phyloP scores from a whole-genome alignment of 257 asterid species.

The Fraxinus excelsior region DNA sequence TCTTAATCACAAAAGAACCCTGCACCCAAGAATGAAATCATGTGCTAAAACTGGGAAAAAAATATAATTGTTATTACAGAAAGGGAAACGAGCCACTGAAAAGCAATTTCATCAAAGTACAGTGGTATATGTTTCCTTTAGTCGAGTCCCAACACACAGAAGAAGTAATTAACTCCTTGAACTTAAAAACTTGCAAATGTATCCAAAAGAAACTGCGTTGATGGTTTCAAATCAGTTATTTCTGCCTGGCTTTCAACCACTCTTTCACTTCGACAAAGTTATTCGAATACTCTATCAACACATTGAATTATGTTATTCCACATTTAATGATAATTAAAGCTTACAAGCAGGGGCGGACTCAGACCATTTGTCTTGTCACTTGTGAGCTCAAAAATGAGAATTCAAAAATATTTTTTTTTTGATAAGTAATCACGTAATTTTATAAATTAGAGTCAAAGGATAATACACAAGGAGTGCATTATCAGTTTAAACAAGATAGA shows the following conservation, averaged over 20 bases:
- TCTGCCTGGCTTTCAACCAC: slow-evolving; percentile 12
- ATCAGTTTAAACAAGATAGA: no score
- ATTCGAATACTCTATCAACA: slow-evolving; percentile 2
- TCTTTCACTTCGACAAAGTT: slow-evolving; percentile 6
- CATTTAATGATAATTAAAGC: slow-evolving; percentile 5
- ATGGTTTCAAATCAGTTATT: slow-evolving; percentile 7
- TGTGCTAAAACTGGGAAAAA: not conserved
- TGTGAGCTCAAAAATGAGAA: no score
- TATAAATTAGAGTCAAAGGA: no score
- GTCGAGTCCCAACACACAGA: not conserved
- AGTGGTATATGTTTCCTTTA: not conserved
- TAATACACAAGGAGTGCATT: no score
- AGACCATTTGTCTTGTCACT: no score
- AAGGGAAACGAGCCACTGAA: slow-evolving; percentile 8
- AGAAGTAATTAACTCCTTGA: not conserved
- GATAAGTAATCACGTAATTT: no score
- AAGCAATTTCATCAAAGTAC: not conserved
- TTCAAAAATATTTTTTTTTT: no score
- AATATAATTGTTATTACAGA: not conserved
- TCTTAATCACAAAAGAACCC: slow-evolving; percentile 91
- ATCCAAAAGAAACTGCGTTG: slow-evolving; percentile 11
- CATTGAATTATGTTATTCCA: not conserved
- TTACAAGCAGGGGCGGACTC: no score
- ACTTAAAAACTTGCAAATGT: slow-evolving; percentile 7
- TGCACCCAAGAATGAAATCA: slow-evolving; percentile 36